Evolutionary conservation across 1,139 yeast genomes (phyloP), one percentile per base, ranked within the genome.

Genomic region (Yamadazyma siamensis): DNA sequence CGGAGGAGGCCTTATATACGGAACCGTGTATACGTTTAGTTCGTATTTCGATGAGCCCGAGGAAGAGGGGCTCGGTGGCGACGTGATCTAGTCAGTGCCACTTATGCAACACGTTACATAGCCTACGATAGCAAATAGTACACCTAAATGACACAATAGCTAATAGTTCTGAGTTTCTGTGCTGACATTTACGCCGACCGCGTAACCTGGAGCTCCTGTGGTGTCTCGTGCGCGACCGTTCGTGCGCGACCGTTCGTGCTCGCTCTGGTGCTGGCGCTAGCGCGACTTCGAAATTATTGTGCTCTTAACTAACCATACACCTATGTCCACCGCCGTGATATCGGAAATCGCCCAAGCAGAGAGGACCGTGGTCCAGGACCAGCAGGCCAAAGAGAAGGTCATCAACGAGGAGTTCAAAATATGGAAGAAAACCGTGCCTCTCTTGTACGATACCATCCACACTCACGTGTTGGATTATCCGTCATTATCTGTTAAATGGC

Each of bases 391-490:
- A 33, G 80, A 75, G 43, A 75, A 73, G 44, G 49, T 74, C 14
- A 59, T 65, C 39, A 75, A 75, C 42, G 81, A 75, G 54, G 95
- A 86, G 57, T 88, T 80, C 66, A 85, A 88, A 50, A 84, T 85
- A 35, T 91, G 98, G 98, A 89, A 89, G 57, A 91, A 91, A 52
- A 80, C 95, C 9, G 84, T 91, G n/a, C 96, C 95, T 11, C 71
- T 87, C 43, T 64, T 91, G 31, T 91, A 91, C 59, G 86, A 86
- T 54, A 65, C 85, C 39, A 72, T 87, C 45, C 75, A 86, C 40
- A 75, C 94, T 20, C 68, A 75, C 40, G 76, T 85, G 13, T 62
- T 79, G 29, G 78, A 79, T 27, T 73, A 74, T 64, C 89, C 91
- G 13, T 63, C 72, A 34, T 64, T 58, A 56, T 56, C 77, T 0